A percentile compares a stretch with the other conserved stretches of the same genome.
phyloP scores from a whole-genome alignment of 140 eudicot genomes.

The Bidens hawaiensis region DNA sequence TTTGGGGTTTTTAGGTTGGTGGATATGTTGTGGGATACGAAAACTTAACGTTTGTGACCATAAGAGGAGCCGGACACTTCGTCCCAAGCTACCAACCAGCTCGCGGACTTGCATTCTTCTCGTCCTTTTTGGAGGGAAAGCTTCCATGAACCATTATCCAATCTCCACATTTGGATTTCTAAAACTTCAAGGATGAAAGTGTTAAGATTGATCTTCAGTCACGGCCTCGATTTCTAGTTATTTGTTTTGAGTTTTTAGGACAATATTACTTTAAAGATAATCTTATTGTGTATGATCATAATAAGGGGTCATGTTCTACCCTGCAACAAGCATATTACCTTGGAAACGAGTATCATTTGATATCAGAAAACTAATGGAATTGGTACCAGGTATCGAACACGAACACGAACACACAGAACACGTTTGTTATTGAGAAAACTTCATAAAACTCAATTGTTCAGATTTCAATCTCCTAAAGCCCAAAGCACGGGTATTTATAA shows the following conservation, averaged over 20 bases:
- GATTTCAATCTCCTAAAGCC: too few relatives aligned
- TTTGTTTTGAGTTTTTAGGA: background rate
- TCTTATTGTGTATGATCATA: background rate
- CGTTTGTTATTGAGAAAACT: too few relatives aligned
- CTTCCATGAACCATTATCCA: constrained; percentile 30
- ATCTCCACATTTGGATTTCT: background rate
- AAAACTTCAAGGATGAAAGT: too few relatives aligned
- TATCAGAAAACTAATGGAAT: too few relatives aligned
- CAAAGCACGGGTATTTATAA: too few relatives aligned
- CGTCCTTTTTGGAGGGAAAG: constrained; percentile 43
- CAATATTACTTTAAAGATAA: background rate
- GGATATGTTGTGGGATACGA: too few relatives aligned
- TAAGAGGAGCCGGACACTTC: too few relatives aligned
- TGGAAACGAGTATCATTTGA: background rate
- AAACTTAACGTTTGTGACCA: too few relatives aligned
- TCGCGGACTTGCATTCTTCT: constrained; percentile 42
- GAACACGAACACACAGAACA: too few relatives aligned
- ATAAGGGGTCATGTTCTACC: background rate
- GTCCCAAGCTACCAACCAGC: too few relatives aligned
- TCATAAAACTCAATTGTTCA: too few relatives aligned
- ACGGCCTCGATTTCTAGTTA: background rate
- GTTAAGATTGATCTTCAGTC: background rate
- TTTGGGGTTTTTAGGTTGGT: background rate
- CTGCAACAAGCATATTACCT: constrained; percentile 11
- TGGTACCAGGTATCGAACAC: too few relatives aligned